phyloP scores from a whole-genome alignment of 2,329 filamentous ascomycete genomes.

The Colletotrichum tamarilloi region DNA sequence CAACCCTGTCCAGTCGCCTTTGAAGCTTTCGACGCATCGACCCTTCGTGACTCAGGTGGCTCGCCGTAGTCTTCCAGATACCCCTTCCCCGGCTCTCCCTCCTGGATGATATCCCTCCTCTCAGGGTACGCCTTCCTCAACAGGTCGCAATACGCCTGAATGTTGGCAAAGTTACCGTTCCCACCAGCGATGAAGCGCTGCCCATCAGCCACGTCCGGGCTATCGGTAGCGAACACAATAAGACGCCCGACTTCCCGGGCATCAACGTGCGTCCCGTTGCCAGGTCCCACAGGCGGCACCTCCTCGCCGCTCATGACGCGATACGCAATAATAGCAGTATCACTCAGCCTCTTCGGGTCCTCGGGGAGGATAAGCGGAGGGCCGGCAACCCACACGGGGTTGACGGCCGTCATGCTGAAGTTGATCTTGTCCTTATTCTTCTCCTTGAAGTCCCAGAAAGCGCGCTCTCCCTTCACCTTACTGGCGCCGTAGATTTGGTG shows the following conservation, averaged over 20 bases:
- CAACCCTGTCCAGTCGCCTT: slow-evolving; percentile 21
- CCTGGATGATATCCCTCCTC: slow-evolving; percentile 6
- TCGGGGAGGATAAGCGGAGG: slow-evolving; percentile 30
- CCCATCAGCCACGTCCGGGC: not conserved
- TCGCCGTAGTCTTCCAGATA: slow-evolving; percentile 26
- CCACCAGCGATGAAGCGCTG: slow-evolving; percentile 23
- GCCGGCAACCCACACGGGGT: slow-evolving; percentile 31
- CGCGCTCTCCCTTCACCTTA: slow-evolving; percentile 46
- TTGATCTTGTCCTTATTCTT: slow-evolving; percentile 40
- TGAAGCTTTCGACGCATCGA: slow-evolving; percentile 31
- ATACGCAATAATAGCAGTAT: slow-evolving; percentile 39
- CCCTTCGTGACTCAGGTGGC: not conserved
- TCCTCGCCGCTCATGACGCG: slow-evolving; percentile 22
- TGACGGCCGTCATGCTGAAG: slow-evolving; percentile 38
- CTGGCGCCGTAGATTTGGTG: slow-evolving; percentile 43
- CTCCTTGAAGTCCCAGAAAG: slow-evolving; percentile 43
- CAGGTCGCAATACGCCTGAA: slow-evolving; percentile 25
- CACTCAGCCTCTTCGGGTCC: slow-evolving; percentile 22
- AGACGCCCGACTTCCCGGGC: slow-evolving; percentile 31
- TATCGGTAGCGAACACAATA: slow-evolving; percentile 19
- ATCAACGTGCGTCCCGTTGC: slow-evolving; percentile 28
- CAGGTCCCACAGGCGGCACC: slow-evolving; percentile 1
- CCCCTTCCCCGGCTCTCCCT: slow-evolving; percentile 26
- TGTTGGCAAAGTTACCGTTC: slow-evolving; percentile 7
- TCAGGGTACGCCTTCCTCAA: slow-evolving; percentile 19